phyloP scores from a whole-genome alignment of 192 early-diverging fungal genomes.

The Mortierella antarctica region DNA sequence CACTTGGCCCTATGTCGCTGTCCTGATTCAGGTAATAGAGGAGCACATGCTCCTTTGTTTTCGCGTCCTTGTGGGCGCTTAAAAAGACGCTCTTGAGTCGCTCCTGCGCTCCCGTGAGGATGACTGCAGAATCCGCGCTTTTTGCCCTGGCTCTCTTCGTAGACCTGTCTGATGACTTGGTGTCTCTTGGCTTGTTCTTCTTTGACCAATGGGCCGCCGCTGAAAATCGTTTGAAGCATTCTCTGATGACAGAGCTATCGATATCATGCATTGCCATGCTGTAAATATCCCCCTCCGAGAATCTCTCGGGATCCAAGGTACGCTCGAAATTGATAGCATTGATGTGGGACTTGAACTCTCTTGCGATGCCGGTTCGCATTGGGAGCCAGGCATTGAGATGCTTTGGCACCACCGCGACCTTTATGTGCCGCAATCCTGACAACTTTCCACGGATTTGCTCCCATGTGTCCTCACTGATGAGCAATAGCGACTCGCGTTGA shows the following conservation, averaged over 20 bases:
- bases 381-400: constrained; percentile 20
- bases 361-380: constrained; percentile 14
- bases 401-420: constrained; percentile 6
- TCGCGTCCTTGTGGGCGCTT: constrained; percentile 1
- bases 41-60: constrained; percentile 3
- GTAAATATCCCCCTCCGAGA: constrained; percentile 9
- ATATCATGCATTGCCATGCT: constrained; percentile 13
- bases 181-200: no score
- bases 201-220: no score
- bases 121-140: not conserved
- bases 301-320: not conserved
- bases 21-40: constrained; percentile 17
- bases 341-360: constrained; percentile 16
- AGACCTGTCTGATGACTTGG: no score
- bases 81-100: constrained; percentile 9
- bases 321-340: constrained; percentile 25
- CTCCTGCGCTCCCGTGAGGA: not conserved
- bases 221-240: constrained; percentile 10
- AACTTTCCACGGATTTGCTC: constrained; percentile 16
- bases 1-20: constrained; percentile 18
- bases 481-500: constrained; percentile 7
- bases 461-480: constrained; percentile 7
- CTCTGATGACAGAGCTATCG: constrained; percentile 5
- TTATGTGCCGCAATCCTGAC: constrained; percentile 8
- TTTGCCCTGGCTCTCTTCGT: not conserved